Evolutionary conservation across 352 stramenopile species (phyloP), one percentile per base, ranked within the genome.

Genomic region (Albugo candida): DNA sequence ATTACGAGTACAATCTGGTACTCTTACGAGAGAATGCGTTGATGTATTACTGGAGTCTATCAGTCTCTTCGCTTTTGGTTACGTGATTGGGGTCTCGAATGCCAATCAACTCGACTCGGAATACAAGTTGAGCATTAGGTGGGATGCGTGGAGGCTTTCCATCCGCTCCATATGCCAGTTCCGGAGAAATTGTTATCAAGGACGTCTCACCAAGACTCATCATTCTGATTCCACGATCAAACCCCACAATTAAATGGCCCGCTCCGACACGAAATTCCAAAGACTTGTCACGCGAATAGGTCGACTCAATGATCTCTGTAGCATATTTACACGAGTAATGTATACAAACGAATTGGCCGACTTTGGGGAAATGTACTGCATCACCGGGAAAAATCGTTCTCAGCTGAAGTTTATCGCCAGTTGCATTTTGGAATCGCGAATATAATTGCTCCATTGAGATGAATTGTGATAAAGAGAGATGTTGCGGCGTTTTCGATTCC

Each of bases 31-130:
- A 89, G 49, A 71, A 89, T 51, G 76, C 76, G 17, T 60, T 89
- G 48, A 86, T 89, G 76, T 85, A 76, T 48, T 86, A 83, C 52
- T 89, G 76, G 76, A 89, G 73, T 56, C 73, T 85, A 61, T 85
- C 70, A 41, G 58, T 85, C 31, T 31, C 24, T 10, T 31, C 24
- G 24, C 24, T 31, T 8, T 10, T 31, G 24, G 8, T 31, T 3
- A 3, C 24, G 8, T 31, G 24, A 31, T 31, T 31, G 24, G 24
- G 24, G 24, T 83, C 74, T 45, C 83, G 77, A 56, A 87, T 78
- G 36, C 59, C 73, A 48, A 87, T 84, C 16, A 87, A 63, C 49
- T 87, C 71, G 48, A 84, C 81, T 38, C 72, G 75, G 49, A 84
- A 87, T 19, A 84, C 59, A 0, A 87, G 60, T n/a, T 68, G 74